Base-by-base conservation (phyloP, 352 stramenopile species). In the Elongisporangium senticosum region DNA sequence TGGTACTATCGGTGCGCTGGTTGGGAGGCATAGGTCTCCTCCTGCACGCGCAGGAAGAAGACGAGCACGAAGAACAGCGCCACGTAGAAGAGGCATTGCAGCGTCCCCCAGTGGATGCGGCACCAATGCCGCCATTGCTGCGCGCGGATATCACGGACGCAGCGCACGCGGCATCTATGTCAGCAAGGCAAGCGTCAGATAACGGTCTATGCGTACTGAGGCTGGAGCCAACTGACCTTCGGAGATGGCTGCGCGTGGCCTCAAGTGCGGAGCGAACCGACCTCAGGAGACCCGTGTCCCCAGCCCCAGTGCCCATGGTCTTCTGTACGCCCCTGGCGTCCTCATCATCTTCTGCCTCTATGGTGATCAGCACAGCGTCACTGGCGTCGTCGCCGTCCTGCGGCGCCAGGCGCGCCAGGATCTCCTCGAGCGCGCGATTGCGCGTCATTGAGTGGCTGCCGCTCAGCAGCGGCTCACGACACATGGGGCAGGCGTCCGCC, bases 51-150 rank as follows among this genome's bases (percentile, higher is more conserved):
- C 19, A 87, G 65, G 61, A 87, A 87, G 49, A 76, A 75, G 20
- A 87, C 75, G 20, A 85, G 78, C 21, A 77, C 65, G 59, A 81
- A 69, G 55, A 87, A 87, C 40, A 87, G 71, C 51, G 61, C 28
- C 55, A 85, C 71, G 72, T 87, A 85, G 68, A 87, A 83, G 8
- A 79, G 55, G 40, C 75, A 83, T 65, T 87, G 77, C 7, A 87
- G 50, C 22, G 72, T 75, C 15, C 64, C 33, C 74, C 72, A 83
- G 56, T 87, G 70, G 51, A 87, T 68, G 59, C 74, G 66, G 43
- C 66, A 68, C 77, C 77, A 87, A 58, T 83, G 72, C 13, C 58
- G 61, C 71, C 73, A 85, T 53, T 83, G 77, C 48, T 50, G 51
- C 26, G 63, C 60, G 6, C 24, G 11, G 26, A 15, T 48, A 6